These are phyloP conservation scores for Jamesozyma rosinii DNA, from an alignment of 805 yeast species.

Conservation along the genomic window DNA sequence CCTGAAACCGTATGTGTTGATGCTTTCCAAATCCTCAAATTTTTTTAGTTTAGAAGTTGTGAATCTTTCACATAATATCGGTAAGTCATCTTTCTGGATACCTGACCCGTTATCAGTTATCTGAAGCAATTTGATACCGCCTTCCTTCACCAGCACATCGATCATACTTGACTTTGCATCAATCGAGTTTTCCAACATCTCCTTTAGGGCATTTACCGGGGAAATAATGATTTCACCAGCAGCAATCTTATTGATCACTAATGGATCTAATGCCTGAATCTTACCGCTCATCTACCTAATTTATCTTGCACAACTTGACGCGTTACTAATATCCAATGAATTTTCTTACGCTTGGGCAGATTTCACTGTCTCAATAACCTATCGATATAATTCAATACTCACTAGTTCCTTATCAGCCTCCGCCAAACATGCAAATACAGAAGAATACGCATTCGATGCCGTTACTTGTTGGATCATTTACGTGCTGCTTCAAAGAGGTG, in stretches of 20 bases:
- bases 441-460: no score
- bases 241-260: constrained; percentile 84
- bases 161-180: constrained; percentile 73
- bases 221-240: constrained; percentile 95
- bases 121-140: constrained; percentile 80
- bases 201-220: constrained; percentile 91
- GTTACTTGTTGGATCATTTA: no score
- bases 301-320: no score
- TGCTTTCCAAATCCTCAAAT: constrained; percentile 64
- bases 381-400: no score
- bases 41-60: constrained; percentile 75
- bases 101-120: constrained; percentile 88
- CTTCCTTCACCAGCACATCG: constrained; percentile 80
- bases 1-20: constrained; percentile 84
- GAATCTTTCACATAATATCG: constrained; percentile 79
- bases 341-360: no score
- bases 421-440: no score
- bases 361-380: no score
- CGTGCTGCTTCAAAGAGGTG: no score
- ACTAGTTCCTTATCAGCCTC: no score
- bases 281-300: background rate
- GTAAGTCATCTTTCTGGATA: constrained; percentile 60
- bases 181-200: constrained; percentile 81
- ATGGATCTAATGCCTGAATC: constrained; percentile 44
- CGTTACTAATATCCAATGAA: no score